Percentiles rank a stretch among this genome's conserved stretches.
Conservation (phyloP, 768 basidiomycete genomes). For the Trametes maxima region DNA sequence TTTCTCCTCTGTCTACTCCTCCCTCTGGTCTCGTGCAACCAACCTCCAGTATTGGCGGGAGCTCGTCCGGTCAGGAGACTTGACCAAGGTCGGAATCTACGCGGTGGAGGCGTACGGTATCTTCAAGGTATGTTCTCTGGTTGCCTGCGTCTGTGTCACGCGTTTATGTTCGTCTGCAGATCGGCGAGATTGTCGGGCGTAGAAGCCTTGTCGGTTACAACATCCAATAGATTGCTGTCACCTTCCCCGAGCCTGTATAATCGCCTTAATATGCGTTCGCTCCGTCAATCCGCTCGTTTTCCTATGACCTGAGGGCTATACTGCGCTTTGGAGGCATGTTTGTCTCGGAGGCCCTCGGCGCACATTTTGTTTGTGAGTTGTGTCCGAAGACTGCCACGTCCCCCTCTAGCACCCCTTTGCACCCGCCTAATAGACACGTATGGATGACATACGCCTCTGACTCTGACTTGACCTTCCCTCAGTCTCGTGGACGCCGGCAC, state of each 20-base stretch:
- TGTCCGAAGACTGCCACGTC: too few species aligned
- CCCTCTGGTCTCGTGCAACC: conserved; percentile 63
- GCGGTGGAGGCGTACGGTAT: conserved; percentile 88
- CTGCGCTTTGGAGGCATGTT: too few species aligned
- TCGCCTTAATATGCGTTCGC: conserved; percentile 11
- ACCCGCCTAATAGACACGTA: too few species aligned
- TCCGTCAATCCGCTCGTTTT: background rate
- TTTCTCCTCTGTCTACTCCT: conserved; percentile 60
- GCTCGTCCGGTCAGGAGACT: conserved; percentile 62
- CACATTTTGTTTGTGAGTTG: too few species aligned
- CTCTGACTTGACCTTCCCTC: too few species aligned
- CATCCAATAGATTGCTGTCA: conserved; percentile 38
- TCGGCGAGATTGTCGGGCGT: conserved; percentile 87
- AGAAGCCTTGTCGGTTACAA: conserved; percentile 82
- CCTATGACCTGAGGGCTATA: background rate
- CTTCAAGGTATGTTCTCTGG: conserved; percentile 64
- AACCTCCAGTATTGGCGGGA: conserved; percentile 64
- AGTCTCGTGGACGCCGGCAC: too few species aligned
- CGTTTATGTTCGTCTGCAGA: conserved; percentile 40
- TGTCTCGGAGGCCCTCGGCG: too few species aligned
- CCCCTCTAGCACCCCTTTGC: too few species aligned
- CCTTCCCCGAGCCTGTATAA: background rate
- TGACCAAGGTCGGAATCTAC: conserved; percentile 69
- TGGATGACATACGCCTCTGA: too few species aligned
- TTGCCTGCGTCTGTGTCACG: too few species aligned